Percentiles rank a stretch among this genome's conserved stretches.
These are phyloP conservation scores for Rhodotorula babjevae DNA, from an alignment of 768 basidiomycete genomes.

Conservation along the genomic window DNA sequence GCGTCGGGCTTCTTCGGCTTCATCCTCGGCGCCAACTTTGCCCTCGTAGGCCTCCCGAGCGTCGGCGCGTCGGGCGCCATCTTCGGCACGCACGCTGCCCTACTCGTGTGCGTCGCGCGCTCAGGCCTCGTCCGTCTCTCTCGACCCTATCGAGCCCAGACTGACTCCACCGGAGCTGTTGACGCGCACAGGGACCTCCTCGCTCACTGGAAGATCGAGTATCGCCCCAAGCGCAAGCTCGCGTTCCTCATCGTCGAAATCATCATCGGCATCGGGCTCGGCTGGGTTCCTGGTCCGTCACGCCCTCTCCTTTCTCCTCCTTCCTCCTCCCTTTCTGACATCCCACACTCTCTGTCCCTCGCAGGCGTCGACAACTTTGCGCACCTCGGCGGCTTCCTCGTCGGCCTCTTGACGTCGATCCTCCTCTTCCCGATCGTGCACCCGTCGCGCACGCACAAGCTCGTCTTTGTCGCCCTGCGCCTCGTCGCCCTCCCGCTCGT, in stretches of 20 bases:
- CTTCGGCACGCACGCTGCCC: slow-evolving; percentile 40
- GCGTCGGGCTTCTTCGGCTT: slow-evolving; percentile 90
- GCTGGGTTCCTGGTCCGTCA: slow-evolving; percentile 62
- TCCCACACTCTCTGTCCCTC: slow-evolving; percentile 16
- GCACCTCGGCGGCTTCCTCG: slow-evolving; percentile 74
- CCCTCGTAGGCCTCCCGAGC: slow-evolving; percentile 78
- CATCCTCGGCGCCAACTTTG: slow-evolving; percentile 88
- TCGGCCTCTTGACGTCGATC: slow-evolving; percentile 66
- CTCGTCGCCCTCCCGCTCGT: slow-evolving; percentile 68
- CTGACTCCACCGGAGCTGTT: slow-evolving; percentile 2
- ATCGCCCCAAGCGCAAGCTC: slow-evolving; percentile 75
- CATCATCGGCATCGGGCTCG: slow-evolving; percentile 76
- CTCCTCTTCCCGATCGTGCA: slow-evolving; percentile 87
- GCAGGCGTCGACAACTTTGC: slow-evolving; percentile 83
- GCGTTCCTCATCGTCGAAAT: slow-evolving; percentile 80
- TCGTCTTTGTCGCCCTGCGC: slow-evolving; percentile 69
- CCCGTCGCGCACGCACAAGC: slow-evolving; percentile 62
- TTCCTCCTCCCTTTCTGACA: background rate
- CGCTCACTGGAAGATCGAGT: slow-evolving; percentile 86
- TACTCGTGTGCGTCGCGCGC: slow-evolving; percentile 55
- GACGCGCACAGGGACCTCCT: slow-evolving; percentile 58
- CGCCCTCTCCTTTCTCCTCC: background rate
- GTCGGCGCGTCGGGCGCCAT: slow-evolving; percentile 83
- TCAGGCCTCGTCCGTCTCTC: slow-evolving; percentile 59
- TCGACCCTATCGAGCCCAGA: background rate